These are phyloP conservation scores for Umbilicus rupestris DNA, from an alignment of 164 flowering plant genomes.

Conservation along the genomic window DNA sequence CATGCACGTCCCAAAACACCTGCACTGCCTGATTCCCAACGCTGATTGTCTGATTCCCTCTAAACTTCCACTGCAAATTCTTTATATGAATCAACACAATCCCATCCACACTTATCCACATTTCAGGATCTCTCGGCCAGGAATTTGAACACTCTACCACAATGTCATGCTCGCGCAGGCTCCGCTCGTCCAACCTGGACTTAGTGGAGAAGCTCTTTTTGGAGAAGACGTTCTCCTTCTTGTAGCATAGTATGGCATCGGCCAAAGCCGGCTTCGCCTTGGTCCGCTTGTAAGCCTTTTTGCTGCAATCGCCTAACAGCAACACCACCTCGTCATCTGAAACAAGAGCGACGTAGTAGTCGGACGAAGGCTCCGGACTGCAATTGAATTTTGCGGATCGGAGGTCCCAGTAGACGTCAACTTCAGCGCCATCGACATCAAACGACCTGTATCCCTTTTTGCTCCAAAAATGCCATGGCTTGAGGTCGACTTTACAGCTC, in stretches of 20 bases:
- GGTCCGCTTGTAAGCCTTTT: slow-evolving; percentile 70
- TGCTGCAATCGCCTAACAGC: slow-evolving; percentile 65
- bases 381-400: slow-evolving; percentile 61
- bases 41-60: slow-evolving; percentile 47
- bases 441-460: slow-evolving; percentile 70
- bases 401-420: slow-evolving; percentile 81
- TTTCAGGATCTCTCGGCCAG: slow-evolving; percentile 50
- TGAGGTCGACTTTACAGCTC: slow-evolving; percentile 76
- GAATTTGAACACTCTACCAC: slow-evolving; percentile 58
- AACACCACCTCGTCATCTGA: slow-evolving; percentile 72
- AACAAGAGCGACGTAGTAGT: slow-evolving; percentile 71
- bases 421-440: slow-evolving; percentile 41
- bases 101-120: slow-evolving; percentile 57
- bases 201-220: slow-evolving; percentile 68
- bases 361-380: slow-evolving; percentile 56
- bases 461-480: slow-evolving; percentile 96
- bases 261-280: slow-evolving; percentile 57
- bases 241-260: slow-evolving; percentile 45
- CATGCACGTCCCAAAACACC: slow-evolving; percentile 63
- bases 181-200: slow-evolving; percentile 51
- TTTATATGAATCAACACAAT: slow-evolving; percentile 38
- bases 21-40: slow-evolving; percentile 37
- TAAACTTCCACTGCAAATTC: slow-evolving; percentile 63
- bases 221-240: slow-evolving; percentile 64
- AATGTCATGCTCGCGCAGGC: slow-evolving; percentile 51